Evolutionary conservation across 441 rosid species (phyloP).

Genomic region (Rhodomyrtus psidioides): DNA sequence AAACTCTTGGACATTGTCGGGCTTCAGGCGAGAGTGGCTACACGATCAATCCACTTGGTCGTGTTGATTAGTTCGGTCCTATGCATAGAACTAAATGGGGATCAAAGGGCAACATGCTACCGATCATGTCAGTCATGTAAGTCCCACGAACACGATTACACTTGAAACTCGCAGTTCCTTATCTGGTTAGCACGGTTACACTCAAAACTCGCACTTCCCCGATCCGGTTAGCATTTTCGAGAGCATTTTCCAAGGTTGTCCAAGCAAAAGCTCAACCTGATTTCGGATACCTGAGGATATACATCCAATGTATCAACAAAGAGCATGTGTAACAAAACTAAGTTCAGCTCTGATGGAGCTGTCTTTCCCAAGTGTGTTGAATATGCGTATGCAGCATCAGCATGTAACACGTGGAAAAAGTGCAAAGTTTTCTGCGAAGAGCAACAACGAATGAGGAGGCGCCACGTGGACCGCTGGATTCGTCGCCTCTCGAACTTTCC

Average conservation of each 20-base stretch:
- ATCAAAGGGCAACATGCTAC: background rate
- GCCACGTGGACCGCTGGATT: background rate
- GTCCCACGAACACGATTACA: background rate
- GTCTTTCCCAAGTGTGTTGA: no score
- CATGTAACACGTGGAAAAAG: no score
- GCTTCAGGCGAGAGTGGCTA: background rate
- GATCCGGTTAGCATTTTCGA: background rate
- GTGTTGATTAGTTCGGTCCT: background rate
- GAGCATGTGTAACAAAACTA: background rate
- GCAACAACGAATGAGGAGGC: background rate
- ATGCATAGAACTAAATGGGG: background rate
- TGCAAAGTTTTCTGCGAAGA: no score
- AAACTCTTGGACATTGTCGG: background rate
- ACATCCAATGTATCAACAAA: background rate
- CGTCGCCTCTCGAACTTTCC: background rate
- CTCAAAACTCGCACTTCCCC: background rate
- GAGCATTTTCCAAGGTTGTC: background rate
- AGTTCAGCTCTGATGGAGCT: no score
- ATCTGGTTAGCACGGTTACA: background rate
- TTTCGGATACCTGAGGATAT: background rate
- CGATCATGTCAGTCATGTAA: background rate
- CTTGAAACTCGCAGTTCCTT: background rate
- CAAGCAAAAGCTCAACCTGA: background rate
- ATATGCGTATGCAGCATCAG: no score
- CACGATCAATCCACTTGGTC: background rate